Evolutionary conservation across 805 yeast species (phyloP), one percentile per base, ranked within the genome.

Genomic region (Citeromyces nyonsensis): DNA sequence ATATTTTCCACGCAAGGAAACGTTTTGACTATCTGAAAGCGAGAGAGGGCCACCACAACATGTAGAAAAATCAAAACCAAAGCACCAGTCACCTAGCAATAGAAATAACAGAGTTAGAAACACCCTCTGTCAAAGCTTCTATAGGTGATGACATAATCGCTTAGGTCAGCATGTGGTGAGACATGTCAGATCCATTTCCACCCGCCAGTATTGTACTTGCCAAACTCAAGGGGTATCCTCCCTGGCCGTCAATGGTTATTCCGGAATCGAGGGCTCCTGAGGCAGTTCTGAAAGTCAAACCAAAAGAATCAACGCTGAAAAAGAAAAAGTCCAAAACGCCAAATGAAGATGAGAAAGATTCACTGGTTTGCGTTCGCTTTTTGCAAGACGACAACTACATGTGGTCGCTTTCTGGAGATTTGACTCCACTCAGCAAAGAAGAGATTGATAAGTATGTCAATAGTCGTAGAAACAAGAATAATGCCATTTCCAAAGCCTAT

Each of bases 321-420:
- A 25, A 29, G n/a, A 25, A n/a, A 7, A 20, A 18, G 22, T 15
- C 15, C 11, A 33, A 24, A 15, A 30, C 27, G 20, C 32, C 32
- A 35, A 36, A 33, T 13, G 24, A 29, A 10, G 30, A 29, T 27
- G 28, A 30, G 25, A 26, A 37, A 24, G 30, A 15, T 6, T n/a
- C n/a, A 11, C 15, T 34, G 28, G 14, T 34, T n/a, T 31, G 33
- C 20, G 33, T 30, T 7, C 26, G 37, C 35, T 37, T 35, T 33
- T 24, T 37, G 26, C 30, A 18, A 29, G 25, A 37, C 36, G 28
- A 28, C 29, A 25, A 30, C 36, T 15, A 32, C 36, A 25, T 36
- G 49, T 27, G 66, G 65, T 18, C 79, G 69, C 3, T 71, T 32
- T 9, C 39, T 34, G 6, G 79, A 44, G 57, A 42, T 6, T 38